phyloP scores from a whole-genome alignment of 2,329 filamentous ascomycete genomes.

The Penicillium psychrosexuale region DNA sequence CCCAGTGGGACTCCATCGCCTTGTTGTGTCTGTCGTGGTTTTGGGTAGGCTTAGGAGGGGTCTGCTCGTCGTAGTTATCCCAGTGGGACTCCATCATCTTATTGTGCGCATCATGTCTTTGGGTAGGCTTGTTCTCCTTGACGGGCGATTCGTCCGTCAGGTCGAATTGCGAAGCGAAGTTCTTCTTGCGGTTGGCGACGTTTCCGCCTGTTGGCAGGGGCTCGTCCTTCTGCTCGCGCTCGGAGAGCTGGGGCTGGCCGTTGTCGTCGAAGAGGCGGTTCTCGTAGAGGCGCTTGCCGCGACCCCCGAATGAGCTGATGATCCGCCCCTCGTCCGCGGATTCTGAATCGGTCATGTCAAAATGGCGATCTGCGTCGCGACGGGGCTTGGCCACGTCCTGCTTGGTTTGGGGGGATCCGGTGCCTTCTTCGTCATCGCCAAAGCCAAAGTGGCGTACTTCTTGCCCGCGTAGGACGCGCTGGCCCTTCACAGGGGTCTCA shows the following conservation, averaged over 20 bases:
- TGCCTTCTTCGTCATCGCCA: conserved; percentile 61
- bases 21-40: too few species aligned
- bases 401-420: conserved; percentile 43
- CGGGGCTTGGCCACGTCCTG: conserved; percentile 65
- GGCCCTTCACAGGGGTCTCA: conserved; percentile 72
- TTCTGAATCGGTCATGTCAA: conserved; percentile 76
- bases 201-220: conserved; percentile 69
- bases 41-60: not conserved
- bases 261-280: conserved; percentile 68
- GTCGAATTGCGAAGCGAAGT: conserved; percentile 74
- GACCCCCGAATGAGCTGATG: conserved; percentile 59
- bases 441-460: conserved; percentile 73
- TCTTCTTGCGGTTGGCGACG: conserved; percentile 67
- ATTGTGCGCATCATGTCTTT: conserved; percentile 50
- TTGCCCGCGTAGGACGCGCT: conserved; percentile 61
- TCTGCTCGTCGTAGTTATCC: conserved; percentile 43
- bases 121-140: conserved; percentile 45
- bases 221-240: conserved; percentile 28
- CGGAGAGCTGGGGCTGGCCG: conserved; percentile 51
- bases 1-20: too few species aligned
- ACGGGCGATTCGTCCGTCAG: conserved; percentile 58
- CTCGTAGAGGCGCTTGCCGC: conserved; percentile 69
- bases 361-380: conserved; percentile 77
- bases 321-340: conserved; percentile 43
- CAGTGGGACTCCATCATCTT: conserved; percentile 67